Evolutionary conservation across 192 early-diverging fungal genomes (phyloP).

Genomic region (Coemansia aciculifera): DNA sequence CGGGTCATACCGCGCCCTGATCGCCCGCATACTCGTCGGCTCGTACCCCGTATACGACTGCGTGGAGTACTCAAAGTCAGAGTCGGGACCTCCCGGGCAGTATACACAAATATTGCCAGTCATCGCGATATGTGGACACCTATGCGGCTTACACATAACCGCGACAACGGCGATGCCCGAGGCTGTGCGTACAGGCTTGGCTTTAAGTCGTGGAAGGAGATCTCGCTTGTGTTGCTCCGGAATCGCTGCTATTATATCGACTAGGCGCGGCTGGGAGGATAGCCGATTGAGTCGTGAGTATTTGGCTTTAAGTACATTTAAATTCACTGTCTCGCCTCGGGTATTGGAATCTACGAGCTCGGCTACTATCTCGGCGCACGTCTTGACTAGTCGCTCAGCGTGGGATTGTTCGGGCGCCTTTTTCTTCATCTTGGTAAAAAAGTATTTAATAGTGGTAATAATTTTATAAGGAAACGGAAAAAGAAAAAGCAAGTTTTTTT

Average conservation of each 20-base stretch:
- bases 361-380: conserved; percentile 86
- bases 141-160: conserved; percentile 77
- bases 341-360: conserved; percentile 77
- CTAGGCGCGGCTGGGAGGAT: conserved; percentile 85
- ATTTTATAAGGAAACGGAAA: not conserved
- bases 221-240: conserved; percentile 86
- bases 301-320: conserved; percentile 81
- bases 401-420: conserved; percentile 47
- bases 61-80: conserved; percentile 99
- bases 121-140: conserved; percentile 98
- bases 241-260: conserved; percentile 98
- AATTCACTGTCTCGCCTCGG: conserved; percentile 74
- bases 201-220: conserved; percentile 86
- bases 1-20: conserved; percentile 96
- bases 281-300: conserved; percentile 75
- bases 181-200: conserved; percentile 96
- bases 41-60: conserved; percentile 99
- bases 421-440: conserved; percentile 24
- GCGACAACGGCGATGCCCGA: conserved; percentile 54
- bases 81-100: conserved; percentile 98
- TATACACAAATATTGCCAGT: conserved; percentile 99
- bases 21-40: conserved; percentile 98
- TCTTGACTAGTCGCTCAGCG: conserved; percentile 78
- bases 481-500: not conserved
- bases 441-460: not conserved